Conservation (phyloP, 2,329 filamentous ascomycete genomes). For the Phaeosphaeriaceae sp. region DNA sequence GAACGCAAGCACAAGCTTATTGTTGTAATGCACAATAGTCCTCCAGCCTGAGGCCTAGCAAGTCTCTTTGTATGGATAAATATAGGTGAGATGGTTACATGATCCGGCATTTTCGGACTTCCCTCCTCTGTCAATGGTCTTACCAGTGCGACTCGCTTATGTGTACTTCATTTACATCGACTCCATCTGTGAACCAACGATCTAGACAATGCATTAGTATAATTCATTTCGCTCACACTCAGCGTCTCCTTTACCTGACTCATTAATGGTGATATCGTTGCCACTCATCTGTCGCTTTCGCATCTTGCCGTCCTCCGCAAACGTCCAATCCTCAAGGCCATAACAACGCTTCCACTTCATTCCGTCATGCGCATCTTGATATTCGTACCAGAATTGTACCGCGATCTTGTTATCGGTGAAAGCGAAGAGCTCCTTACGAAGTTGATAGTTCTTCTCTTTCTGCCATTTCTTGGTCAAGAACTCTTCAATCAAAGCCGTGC, state of each 20-base stretch:
- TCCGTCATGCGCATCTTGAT: slow-evolving; percentile 68
- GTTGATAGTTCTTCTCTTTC: slow-evolving; percentile 72
- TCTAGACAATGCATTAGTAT: too few relatives aligned
- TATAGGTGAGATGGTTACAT: too few relatives aligned
- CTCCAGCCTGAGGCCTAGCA: too few relatives aligned
- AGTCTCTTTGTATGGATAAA: too few relatives aligned
- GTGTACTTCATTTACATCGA: slow-evolving; percentile 71
- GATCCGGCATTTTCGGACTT: too few relatives aligned
- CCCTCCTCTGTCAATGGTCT: too few relatives aligned
- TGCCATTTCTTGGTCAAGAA: slow-evolving; percentile 79
- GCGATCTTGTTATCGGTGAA: slow-evolving; percentile 79
- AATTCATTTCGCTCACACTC: too few relatives aligned
- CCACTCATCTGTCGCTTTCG: slow-evolving; percentile 78
- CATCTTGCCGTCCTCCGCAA: slow-evolving; percentile 73
- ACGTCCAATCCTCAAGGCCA: slow-evolving; percentile 82
- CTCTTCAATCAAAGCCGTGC: slow-evolving; percentile 70
- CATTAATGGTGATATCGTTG: slow-evolving; percentile 70
- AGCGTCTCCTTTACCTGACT: slow-evolving; percentile 53
- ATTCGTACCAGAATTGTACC: slow-evolving; percentile 93
- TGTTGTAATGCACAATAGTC: too few relatives aligned
- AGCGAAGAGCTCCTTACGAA: slow-evolving; percentile 85
- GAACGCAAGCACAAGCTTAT: too few relatives aligned
- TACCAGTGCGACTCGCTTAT: slow-evolving; percentile 74
- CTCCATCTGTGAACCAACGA: slow-evolving; percentile 73
- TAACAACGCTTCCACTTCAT: slow-evolving; percentile 77